Evolutionary conservation across 1,139 yeast species (phyloP).

Genomic region (Taphrina populina): DNA sequence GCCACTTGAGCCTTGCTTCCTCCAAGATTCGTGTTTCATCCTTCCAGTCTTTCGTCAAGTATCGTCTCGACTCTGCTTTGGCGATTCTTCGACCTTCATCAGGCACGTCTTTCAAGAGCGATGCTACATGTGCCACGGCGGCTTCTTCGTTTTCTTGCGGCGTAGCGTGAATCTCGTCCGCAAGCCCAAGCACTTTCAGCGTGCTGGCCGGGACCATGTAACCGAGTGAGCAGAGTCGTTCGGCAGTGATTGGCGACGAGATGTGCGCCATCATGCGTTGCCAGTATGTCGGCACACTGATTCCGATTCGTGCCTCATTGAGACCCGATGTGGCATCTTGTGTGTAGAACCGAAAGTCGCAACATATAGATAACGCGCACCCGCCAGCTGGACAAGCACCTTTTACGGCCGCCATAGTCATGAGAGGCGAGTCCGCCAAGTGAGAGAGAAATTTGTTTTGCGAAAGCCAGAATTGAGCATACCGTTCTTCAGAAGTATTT

Average conservation of each 20-base stretch:
- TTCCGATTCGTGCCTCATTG: constrained; percentile 30
- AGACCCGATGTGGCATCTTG: constrained; percentile 21
- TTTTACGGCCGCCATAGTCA: constrained; percentile 30
- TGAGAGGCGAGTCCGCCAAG: constrained; percentile 10
- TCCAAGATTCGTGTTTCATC: constrained; percentile 18
- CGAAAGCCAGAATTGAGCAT: constrained; percentile 21
- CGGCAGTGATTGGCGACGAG: constrained; percentile 13
- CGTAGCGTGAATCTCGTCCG: constrained; percentile 17
- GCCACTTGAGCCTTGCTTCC: constrained; percentile 27
- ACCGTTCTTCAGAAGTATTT: constrained; percentile 13
- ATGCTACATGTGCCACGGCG: not conserved
- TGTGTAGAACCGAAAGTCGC: constrained; percentile 20
- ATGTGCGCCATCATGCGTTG: constrained; percentile 29
- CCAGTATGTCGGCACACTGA: constrained; percentile 30
- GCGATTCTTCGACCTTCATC: constrained; percentile 25
- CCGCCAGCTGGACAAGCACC: constrained; percentile 35
- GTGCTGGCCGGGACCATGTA: constrained; percentile 15
- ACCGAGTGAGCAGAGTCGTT: constrained; percentile 25
- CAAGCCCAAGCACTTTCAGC: constrained; percentile 11
- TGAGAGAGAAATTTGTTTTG: constrained; percentile 20
- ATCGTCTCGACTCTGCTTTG: constrained; percentile 14
- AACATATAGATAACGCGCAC: constrained; percentile 26
- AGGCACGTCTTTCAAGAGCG: constrained; percentile 19
- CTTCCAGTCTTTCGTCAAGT: constrained; percentile 20
- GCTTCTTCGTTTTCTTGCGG: constrained; percentile 16